A percentile compares a stretch with the other conserved stretches of the same genome.
Evolutionary conservation across 495 filamentous ascomycete species (phyloP).

Genomic region (Haplographium delicatum): DNA sequence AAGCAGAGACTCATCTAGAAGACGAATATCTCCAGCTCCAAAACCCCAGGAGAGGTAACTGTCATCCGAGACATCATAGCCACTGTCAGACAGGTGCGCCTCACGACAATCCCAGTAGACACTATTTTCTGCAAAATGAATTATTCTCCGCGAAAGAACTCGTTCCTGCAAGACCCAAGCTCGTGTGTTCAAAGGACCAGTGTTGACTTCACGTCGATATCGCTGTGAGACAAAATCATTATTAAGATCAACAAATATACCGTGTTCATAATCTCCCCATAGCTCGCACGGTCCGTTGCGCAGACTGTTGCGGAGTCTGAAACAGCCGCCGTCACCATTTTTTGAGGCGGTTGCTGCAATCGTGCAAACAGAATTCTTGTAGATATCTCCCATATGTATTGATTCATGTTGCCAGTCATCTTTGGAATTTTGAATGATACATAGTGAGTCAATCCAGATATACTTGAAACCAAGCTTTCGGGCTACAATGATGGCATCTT

Average conservation of each 20-base stretch:
- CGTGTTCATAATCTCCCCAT: neutral
- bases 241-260: neutral
- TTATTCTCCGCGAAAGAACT: neutral
- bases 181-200: conserved; percentile 4
- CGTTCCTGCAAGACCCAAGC: conserved; percentile 12
- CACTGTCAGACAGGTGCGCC: neutral
- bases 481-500: conserved; percentile 1
- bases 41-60: neutral
- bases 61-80: neutral
- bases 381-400: conserved; percentile 23
- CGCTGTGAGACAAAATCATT: neutral
- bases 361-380: conserved; percentile 3
- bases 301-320: neutral
- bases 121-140: neutral
- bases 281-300: neutral
- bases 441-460: conserved; percentile 12
- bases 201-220: neutral
- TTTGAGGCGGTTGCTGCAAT: neutral
- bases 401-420: conserved; percentile 25
- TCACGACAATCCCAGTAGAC: conserved; percentile 5
- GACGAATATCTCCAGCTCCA: neutral
- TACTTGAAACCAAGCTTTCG: neutral
- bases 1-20: neutral
- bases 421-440: too few species aligned
- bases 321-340: neutral